Conservation (phyloP, 257 asterid genomes). For the Anisodus tanguticus region DNA sequence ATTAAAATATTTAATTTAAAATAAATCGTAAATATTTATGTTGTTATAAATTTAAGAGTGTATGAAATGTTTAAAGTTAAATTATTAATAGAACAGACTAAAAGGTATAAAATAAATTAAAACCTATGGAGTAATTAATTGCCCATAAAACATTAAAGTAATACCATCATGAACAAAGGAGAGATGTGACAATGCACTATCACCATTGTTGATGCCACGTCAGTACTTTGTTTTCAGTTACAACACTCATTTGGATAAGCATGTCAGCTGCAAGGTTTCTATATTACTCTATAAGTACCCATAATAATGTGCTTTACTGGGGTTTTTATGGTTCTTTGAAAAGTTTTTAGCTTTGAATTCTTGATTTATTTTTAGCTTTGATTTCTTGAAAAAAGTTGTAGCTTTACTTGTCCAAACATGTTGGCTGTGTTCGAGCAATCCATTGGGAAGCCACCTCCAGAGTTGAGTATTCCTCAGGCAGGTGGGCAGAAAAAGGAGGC, state of each 20-base stretch:
- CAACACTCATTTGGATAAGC: constrained; percentile 32
- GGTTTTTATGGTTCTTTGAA: not conserved
- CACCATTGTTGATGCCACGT: constrained; percentile 24
- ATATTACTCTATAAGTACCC: not conserved
- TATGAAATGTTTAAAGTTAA: too few relatives aligned
- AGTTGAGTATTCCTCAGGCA: constrained; percentile 42
- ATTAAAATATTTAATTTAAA: not conserved
- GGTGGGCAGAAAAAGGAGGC: constrained; percentile 37
- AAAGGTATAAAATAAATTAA: too few relatives aligned
- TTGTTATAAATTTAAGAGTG: too few relatives aligned
- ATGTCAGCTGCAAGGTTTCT: not conserved
- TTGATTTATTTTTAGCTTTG: not conserved
- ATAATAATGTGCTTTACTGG: not conserved
- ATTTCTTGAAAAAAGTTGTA: not conserved
- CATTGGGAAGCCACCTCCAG: constrained; percentile 54
- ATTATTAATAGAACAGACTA: too few relatives aligned
- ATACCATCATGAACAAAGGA: not conserved
- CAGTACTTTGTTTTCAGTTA: constrained; percentile 31
- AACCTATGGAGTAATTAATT: too few relatives aligned
- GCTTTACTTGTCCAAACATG: constrained; percentile 40
- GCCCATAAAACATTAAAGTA: not conserved
- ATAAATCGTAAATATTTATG: too few relatives aligned
- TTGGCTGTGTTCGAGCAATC: constrained; percentile 59
- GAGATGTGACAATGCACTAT: constrained; percentile 37
- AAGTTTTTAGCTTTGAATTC: not conserved